phyloP scores from a whole-genome alignment of 2,329 filamentous ascomycete species.

The Sarocladium oryzae region DNA sequence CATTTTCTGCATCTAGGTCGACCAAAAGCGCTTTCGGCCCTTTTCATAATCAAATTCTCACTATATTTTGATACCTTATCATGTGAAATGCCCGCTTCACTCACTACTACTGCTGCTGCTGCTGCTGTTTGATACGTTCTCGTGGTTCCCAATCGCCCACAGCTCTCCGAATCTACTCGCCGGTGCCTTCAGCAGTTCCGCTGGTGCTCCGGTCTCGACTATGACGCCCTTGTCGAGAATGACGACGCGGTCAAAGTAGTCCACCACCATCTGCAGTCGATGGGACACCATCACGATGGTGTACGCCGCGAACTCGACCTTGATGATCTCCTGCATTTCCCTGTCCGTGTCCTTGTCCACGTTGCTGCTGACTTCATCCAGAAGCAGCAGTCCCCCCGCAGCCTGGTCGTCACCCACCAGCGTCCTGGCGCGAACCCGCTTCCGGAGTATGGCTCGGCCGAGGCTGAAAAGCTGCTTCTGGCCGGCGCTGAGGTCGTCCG shows the following conservation, averaged over 20 bases:
- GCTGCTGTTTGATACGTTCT: not conserved
- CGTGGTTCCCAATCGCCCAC: conserved; percentile 17
- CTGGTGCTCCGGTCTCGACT: conserved; percentile 30
- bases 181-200: conserved; percentile 16
- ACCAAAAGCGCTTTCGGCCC: too few species aligned
- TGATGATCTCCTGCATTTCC: conserved; percentile 34
- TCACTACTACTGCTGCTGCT: not conserved
- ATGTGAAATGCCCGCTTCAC: too few species aligned
- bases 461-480: conserved; percentile 61
- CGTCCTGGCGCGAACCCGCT: conserved; percentile 18
- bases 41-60: too few species aligned
- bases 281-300: conserved; percentile 50
- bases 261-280: conserved; percentile 42
- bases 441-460: conserved; percentile 48
- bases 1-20: not conserved
- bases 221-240: conserved; percentile 43
- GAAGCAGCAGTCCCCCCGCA: conserved; percentile 23
- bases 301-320: conserved; percentile 30
- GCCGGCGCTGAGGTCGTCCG: conserved; percentile 46
- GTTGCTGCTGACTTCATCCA: conserved; percentile 37
- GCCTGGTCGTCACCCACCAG: not conserved
- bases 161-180: conserved; percentile 25
- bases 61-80: too few species aligned
- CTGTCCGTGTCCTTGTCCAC: conserved; percentile 36
- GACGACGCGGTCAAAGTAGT: conserved; percentile 41